Base-by-base conservation (phyloP, 1,284 basidiomycete species). In the Pascua sp. region DNA sequence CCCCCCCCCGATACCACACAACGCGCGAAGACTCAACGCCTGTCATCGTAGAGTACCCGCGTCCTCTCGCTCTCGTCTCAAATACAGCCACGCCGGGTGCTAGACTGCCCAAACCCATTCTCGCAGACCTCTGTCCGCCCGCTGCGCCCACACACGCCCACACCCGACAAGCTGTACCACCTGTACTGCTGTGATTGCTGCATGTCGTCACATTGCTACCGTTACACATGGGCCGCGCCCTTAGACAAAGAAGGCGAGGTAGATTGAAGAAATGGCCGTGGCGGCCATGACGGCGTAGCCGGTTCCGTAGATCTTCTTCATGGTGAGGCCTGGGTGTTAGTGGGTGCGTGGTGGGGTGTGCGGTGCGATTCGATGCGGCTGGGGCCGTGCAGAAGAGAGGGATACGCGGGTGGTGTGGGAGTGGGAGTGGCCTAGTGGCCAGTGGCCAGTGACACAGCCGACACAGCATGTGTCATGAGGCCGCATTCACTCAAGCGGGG, bases 211-310 rank as follows among this genome's bases (percentile, higher is more conserved):
- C 49, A 51, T 51, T 24, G 17, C 12, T 49, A 49, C 40, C 48
- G 38, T 40, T 46, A 38, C 47, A 40, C 36, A 39, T 32, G 24
- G 24, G 24, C 24, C 24, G 24, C 36, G 37, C 47, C 42, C 42
- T 49, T 55, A 55, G 38, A 50, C 54, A 41, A 50, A 40, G 49
- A 63, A 63, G 44, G 48, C 59, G 51, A 60, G 56, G 62, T 63
- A 88, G 59, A 86, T 78, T 24, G 90, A 91, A 44, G 86, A 82
- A 51, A 89, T 71, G 43, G 84, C 88, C n/a, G 89, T 87, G 36
- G 85, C 85, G 47, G 84, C 91, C n/a, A 95, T 72, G 37, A 94
- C 90, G 43, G 84, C 83, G 77, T 95, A 96, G 2, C 89, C 91
- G 24, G 88, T 82, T 16, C 75, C 74, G 77, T 93, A 94, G 11